Base-by-base conservation (phyloP, 208 protist genomes). In the Leishmania braziliensis region DNA sequence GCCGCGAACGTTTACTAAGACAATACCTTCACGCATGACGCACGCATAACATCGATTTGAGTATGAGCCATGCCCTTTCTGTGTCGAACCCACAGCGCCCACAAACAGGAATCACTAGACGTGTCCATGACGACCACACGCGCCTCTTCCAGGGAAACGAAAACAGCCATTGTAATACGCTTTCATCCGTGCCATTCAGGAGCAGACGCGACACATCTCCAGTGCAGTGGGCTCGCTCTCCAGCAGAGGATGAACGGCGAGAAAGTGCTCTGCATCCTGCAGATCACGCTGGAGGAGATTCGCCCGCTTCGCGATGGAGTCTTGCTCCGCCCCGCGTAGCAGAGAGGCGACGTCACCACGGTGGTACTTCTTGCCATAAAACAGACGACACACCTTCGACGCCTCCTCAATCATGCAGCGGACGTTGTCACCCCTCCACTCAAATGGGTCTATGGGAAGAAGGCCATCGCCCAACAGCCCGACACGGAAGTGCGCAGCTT, bases 331-430 rank as follows among this genome's bases (percentile, higher is more conserved):
- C 6, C 76, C 86, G 26, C 93, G 86, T 58, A 97, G 84, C 71
- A 95, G 78, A 39, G 84, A 85, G 29, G 90, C 81, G 18, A 93
- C 90, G 75, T 93, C 87, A 39, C 91, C 93, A 54, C 93, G 89
- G 82, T 97, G 93, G 76, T 95, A 97, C 84, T 95, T 95, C 51
- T 91, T 94, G 0, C 93, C 91, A 75, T 97, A 97, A 82, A 97
- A 92, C 0, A 84, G 79, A 10, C 90, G 86, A 80, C 90, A 94
- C 70, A 97, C 65, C 18, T 86, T 85, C 3, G 93, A 93, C 5
- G 93, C 93, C 77, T 97, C 93, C 74, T 95, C 91, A 46, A 97
- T 89, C 77, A 86, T 79, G 73, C 82, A 86, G 46, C 89, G 90
- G 12, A 88, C 89, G 53, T 89, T 86, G 88, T 97, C 93, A 14